Evolutionary conservation across 192 early-diverging fungal species (phyloP), one percentile per base, ranked within the genome.

Genomic region (Coemansia sp.): DNA sequence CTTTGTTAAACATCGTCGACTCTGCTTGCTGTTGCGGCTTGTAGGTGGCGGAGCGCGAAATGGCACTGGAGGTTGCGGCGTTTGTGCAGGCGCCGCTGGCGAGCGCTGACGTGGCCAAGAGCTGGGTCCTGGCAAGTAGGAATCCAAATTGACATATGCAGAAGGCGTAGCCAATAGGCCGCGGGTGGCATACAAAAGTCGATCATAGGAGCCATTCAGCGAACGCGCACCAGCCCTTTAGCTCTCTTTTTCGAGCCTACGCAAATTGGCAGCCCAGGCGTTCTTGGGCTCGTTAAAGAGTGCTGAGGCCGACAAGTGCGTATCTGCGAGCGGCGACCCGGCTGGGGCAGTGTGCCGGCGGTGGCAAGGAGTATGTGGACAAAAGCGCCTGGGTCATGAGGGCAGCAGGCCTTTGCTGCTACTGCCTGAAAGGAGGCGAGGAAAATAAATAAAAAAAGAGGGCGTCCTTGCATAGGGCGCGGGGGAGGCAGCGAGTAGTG

Each of bases 51-150:
- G 52, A 42, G 43, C 74, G 74, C 10, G 68, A 70, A 10, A 66
- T 70, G 68, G 74, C 68, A 42, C 53, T 76, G 37, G 74, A 70
- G 29, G 61, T 70, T 29, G 74, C 68, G 1, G 63, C 74, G 39
- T 76, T 76, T 63, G 12, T 53, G 21, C 63, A 61, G 60, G 64
- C 74, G 35, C 74, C 74, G 53, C 53, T 70, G 21, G 53, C 36
- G 0, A 42, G 43, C 14, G 64, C 19, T 38, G 21, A 46, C 42
- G 37, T 35, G 29, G 74, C 68, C 21, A 50, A 57, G 57, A 48
- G 61, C 60, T 53, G 38, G 24, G 74, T 70, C 27, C 38, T 76
- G 38, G 35, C 38, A 40, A 37, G 4, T 40, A 19, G 34, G 9
- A 60, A 36, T 46, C 9, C 19, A 21, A 46, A 46, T 46, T 22